phyloP scores from a whole-genome alignment of 2,329 filamentous ascomycete species.

The Alternaria arbusti region DNA sequence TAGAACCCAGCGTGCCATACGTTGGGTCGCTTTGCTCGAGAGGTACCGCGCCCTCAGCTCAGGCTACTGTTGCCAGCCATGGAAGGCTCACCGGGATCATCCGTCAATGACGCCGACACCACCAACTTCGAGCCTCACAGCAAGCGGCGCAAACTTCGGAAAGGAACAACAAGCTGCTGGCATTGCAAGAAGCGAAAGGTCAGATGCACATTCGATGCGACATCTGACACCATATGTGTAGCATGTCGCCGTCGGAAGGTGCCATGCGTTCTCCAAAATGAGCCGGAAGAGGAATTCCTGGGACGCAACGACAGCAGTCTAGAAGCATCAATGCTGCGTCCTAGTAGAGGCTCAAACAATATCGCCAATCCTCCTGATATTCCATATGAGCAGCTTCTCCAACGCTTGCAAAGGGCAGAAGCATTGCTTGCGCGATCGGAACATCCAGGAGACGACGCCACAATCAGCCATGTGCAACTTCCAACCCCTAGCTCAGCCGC shows the following conservation, averaged over 20 bases:
- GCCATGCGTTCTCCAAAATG: slow-evolving; percentile 24
- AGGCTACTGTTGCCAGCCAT: background rate
- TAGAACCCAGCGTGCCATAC: background rate
- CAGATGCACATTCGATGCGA: slow-evolving; percentile 19
- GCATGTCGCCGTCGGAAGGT: slow-evolving; percentile 21
- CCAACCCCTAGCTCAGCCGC: background rate
- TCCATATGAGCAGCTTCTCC: slow-evolving; percentile 1
- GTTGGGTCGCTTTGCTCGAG: background rate
- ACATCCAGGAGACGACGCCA: background rate
- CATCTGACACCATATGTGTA: slow-evolving; percentile 13
- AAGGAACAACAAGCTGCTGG: slow-evolving; percentile 34
- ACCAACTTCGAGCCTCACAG: slow-evolving; percentile 4
- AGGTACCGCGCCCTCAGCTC: background rate
- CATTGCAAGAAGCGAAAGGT: slow-evolving; percentile 32
- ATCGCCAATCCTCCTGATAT: background rate
- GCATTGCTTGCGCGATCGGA: background rate
- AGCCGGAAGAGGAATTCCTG: slow-evolving; percentile 16
- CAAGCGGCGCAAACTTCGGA: slow-evolving; percentile 27
- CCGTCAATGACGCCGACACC: background rate
- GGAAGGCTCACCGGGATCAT: background rate
- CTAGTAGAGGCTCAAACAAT: background rate
- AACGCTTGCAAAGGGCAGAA: slow-evolving; percentile 20
- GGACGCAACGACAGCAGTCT: background rate
- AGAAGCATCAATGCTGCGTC: background rate
- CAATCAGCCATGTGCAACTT: background rate